Percentiles rank a stretch among this genome's conserved stretches.
phyloP scores from a whole-genome alignment of 2,329 filamentous ascomycete species.

The Salinomyces thailandicus region DNA sequence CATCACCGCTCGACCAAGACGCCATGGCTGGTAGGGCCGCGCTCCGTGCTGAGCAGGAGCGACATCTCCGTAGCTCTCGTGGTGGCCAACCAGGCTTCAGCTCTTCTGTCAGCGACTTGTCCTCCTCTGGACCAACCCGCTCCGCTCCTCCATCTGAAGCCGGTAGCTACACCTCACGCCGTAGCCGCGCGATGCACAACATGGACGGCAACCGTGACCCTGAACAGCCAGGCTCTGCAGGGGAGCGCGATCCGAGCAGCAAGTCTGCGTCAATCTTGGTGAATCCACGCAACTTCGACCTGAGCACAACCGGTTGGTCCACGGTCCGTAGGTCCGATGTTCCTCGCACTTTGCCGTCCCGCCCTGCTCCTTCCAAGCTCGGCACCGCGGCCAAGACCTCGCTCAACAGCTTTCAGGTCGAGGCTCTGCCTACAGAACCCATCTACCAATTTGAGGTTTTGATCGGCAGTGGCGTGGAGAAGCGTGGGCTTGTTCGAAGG shows the following conservation, averaged over 20 bases:
- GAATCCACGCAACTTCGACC: slow-evolving; percentile 18
- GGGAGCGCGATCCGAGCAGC: slow-evolving; percentile 6
- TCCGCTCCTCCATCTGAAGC: slow-evolving; percentile 12
- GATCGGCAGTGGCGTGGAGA: slow-evolving; percentile 53
- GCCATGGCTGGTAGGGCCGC: neutral
- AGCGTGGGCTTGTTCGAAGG: slow-evolving; percentile 59
- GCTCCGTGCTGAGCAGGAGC: neutral
- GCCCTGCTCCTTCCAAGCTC: slow-evolving; percentile 29
- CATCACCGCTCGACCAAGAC: no score
- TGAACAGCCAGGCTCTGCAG: neutral
- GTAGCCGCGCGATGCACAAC: slow-evolving; percentile 1
- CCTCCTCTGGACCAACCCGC: slow-evolving; percentile 6
- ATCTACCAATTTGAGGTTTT: slow-evolving; percentile 74
- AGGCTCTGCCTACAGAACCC: slow-evolving; percentile 45
- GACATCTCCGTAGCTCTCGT: no score
- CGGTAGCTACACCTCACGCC: slow-evolving; percentile 11
- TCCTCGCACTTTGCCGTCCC: slow-evolving; percentile 10
- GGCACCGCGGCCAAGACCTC: slow-evolving; percentile 32
- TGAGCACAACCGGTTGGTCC: slow-evolving; percentile 19
- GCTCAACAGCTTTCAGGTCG: slow-evolving; percentile 68
- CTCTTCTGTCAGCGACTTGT: no score
- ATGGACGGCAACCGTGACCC: slow-evolving; percentile 9
- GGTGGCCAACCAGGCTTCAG: no score
- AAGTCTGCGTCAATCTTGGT: slow-evolving; percentile 2
- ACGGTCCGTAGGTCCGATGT: slow-evolving; percentile 17